Evolutionary conservation across 805 yeast genomes (phyloP), one percentile per base, ranked within the genome.

Genomic region (Ogataea ganodermae): DNA sequence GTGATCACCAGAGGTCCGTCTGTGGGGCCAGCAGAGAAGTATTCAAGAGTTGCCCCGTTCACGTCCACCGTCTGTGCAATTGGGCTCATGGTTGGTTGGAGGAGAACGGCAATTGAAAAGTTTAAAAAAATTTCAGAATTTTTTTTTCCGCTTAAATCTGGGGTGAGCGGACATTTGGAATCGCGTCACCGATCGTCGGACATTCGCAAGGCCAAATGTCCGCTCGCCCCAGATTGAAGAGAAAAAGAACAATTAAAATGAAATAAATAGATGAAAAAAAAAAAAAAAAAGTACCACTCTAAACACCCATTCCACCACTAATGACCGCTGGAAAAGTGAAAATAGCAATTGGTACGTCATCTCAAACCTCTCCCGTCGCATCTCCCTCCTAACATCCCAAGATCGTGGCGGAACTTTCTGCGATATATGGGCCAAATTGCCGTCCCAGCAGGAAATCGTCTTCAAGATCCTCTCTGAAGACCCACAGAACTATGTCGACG

Each of bases 351-450:
- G 52, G 52, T 49, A 42, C 3, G 52, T 49, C 13, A 6, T 13
- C 8, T n/a, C 16, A n/a, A 5, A 10, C 18, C 7, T 7, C 6
- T 27, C 7, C 6, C 14, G 2, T 12, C 8, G 21, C 20, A 9
- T 6, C 24, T 10, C 12, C 7, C 9, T 6, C 28, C 44, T 49
- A 38, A 49, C 46, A 14, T 9, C 14, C 6, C 6, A 28, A 50
- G 60, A 57, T 35, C 53, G 60, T 22, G 78, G 78, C 39, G 78
- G 78, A 50, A 73, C 76, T 10, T 75, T 75, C 58, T 69, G 75
- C 37, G 80, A 75, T 54, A 73, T 74, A 30, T 68, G 73, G 45
- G 79, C 78, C 39, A 67, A 65, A 40, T 67, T 74, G 26, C 78
- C 78, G 2, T 63, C 60, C 30, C 65, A 67, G 35, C 65, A 60